Conservation (phyloP, 306 rosid species). For the Inga oerstediana region DNA sequence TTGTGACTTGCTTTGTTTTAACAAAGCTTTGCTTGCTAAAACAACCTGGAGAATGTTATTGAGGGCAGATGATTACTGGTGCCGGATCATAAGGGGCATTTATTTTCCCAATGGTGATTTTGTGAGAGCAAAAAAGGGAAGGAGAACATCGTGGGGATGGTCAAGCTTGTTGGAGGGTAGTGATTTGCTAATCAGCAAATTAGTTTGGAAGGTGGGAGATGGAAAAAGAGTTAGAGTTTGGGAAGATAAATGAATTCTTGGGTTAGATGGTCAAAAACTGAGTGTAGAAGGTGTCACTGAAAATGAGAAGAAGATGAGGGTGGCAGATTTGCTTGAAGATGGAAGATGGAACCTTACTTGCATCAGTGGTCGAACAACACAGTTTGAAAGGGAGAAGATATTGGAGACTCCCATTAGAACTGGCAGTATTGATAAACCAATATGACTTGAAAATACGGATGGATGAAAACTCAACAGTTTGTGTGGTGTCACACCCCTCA, state of each 20-base stretch:
- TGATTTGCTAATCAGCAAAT: accelerated
- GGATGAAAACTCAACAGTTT: too few relatives aligned
- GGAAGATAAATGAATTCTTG: neutral
- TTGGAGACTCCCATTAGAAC: neutral
- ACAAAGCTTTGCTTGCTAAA: neutral
- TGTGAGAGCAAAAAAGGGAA: neutral
- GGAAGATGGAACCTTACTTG: too few relatives aligned
- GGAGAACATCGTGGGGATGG: neutral
- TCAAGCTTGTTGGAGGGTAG: neutral
- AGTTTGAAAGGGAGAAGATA: too few relatives aligned
- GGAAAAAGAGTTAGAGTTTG: neutral
- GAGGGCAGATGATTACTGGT: neutral
- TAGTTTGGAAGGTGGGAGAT: neutral
- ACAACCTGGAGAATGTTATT: neutral
- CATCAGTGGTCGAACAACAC: too few relatives aligned
- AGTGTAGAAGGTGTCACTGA: accelerated
- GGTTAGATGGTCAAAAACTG: neutral
- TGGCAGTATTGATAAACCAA: accelerated
- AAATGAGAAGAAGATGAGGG: neutral
- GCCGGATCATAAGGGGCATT: too few relatives aligned
- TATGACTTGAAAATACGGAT: neutral
- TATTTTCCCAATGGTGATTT: neutral
- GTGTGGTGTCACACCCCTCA: too few relatives aligned
- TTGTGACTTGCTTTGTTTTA: neutral
- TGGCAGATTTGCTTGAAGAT: neutral